Conservation (phyloP, 768 basidiomycete species). For the Austroboletus eburneus region DNA sequence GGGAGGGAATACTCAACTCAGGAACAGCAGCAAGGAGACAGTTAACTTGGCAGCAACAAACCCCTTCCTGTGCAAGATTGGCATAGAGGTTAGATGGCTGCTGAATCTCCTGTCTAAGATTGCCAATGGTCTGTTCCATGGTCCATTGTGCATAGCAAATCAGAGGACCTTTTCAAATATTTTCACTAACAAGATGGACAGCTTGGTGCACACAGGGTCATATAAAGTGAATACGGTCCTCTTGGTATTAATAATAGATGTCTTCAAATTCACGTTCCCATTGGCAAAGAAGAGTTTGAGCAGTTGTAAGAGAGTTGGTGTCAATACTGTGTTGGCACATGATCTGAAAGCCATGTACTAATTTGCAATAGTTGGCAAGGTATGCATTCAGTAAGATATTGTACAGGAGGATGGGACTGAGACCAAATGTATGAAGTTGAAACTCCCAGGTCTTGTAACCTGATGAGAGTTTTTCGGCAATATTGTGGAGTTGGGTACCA, state of each 20-base stretch:
- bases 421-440: slow-evolving; percentile 11
- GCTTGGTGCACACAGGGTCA: slow-evolving; percentile 27
- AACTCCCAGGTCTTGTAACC: slow-evolving; percentile 25
- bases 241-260: slow-evolving; percentile 22
- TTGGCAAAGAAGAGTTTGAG: slow-evolving; percentile 11
- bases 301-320: slow-evolving; percentile 3
- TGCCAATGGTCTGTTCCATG: slow-evolving; percentile 28
- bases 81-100: slow-evolving; percentile 3
- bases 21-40: too few relatives aligned
- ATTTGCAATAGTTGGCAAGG: slow-evolving; percentile 19
- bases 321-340: slow-evolving; percentile 19
- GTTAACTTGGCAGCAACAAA: background rate
- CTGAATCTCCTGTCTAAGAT: slow-evolving; percentile 22
- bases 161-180: background rate
- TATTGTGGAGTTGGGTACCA: slow-evolving; percentile 12
- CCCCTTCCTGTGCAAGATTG: background rate
- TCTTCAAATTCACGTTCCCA: slow-evolving; percentile 30
- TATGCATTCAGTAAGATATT: slow-evolving; percentile 9
- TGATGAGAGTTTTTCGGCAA: slow-evolving; percentile 17
- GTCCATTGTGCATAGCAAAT: slow-evolving; percentile 26
- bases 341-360: slow-evolving; percentile 20
- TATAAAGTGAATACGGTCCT: slow-evolving; percentile 29
- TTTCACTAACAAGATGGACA: background rate
- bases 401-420: slow-evolving; percentile 14
- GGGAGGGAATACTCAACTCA: too few relatives aligned